Evolutionary conservation across 2,329 filamentous ascomycete species (phyloP).

Genomic region (Alternaria triticimaculans): DNA sequence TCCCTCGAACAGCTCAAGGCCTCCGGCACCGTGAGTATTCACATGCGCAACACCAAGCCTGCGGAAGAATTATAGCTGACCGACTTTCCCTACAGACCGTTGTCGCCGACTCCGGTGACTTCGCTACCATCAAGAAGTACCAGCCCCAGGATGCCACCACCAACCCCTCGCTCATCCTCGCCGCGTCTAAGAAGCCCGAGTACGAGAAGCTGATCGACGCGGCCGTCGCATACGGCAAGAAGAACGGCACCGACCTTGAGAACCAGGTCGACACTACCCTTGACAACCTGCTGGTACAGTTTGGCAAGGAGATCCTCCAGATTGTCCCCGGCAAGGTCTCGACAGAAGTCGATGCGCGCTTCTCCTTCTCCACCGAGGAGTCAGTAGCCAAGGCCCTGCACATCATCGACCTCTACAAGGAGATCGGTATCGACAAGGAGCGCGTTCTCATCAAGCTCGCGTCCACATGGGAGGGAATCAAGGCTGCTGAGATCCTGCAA

Average conservation of each 20-base stretch:
- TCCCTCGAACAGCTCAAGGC: slow-evolving; percentile 98
- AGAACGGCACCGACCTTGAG: slow-evolving; percentile 70
- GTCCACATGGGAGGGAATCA: slow-evolving; percentile 99
- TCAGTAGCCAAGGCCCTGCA: slow-evolving; percentile 95
- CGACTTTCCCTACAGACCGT: slow-evolving; percentile 69
- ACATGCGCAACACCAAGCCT: slow-evolving; percentile 18
- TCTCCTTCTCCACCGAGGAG: slow-evolving; percentile 93
- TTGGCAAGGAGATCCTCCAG: slow-evolving; percentile 95
- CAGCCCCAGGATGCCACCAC: slow-evolving; percentile 99
- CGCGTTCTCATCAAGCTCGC: slow-evolving; percentile 98
- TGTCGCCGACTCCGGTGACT: slow-evolving; percentile 92
- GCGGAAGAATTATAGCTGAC: slow-evolving; percentile 9
- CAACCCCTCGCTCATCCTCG: slow-evolving; percentile 98
- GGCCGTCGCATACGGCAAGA: slow-evolving; percentile 86
- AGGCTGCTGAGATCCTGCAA: slow-evolving; percentile 97
- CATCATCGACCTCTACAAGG: slow-evolving; percentile 97
- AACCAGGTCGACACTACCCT: slow-evolving; percentile 88
- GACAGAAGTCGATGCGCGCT: slow-evolving; percentile 94
- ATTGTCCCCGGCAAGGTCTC: slow-evolving; percentile 99
- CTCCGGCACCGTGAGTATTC: slow-evolving; percentile 84
- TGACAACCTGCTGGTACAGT: slow-evolving; percentile 94
- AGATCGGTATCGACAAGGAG: slow-evolving; percentile 88
- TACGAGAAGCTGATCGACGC: slow-evolving; percentile 91
- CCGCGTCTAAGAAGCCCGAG: slow-evolving; percentile 96
- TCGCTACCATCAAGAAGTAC: slow-evolving; percentile 94